These are phyloP conservation scores for Hydnomerulius pinastri DNA, from an alignment of 768 basidiomycete species.

Conservation along the genomic window DNA sequence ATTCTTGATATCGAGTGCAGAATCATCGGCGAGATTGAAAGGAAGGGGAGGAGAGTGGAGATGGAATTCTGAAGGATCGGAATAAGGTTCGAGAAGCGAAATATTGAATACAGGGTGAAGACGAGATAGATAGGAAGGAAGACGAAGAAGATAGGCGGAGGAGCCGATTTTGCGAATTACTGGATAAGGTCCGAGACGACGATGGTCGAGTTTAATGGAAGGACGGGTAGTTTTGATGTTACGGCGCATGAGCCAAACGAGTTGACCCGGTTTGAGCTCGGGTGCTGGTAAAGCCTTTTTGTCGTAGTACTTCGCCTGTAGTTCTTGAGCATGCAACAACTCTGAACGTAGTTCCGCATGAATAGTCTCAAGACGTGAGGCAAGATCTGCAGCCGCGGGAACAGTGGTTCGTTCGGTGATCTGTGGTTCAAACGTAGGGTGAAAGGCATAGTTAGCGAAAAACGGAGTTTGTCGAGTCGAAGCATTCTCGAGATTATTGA, in stretches of 20 bases:
- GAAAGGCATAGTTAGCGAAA: neutral
- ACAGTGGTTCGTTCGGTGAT: constrained; percentile 30
- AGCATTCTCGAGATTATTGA: constrained; percentile 33
- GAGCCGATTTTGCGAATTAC: constrained; percentile 14
- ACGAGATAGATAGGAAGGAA: constrained; percentile 33
- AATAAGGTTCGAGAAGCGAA: constrained; percentile 37
- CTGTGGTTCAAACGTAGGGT: constrained; percentile 22
- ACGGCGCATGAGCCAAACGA: constrained; percentile 38
- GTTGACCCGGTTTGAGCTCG: constrained; percentile 30
- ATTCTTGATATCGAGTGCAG: neutral
- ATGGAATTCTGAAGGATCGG: constrained; percentile 35
- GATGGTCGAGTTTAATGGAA: constrained; percentile 40
- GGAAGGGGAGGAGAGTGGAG: constrained; percentile 20
- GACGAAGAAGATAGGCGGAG: constrained; percentile 27
- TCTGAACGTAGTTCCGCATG: too few species aligned
- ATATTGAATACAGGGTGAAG: constrained; percentile 43
- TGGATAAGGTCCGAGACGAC: constrained; percentile 30
- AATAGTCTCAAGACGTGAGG: constrained; percentile 29
- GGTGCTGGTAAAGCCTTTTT: constrained; percentile 25
- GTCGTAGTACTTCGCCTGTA: constrained; percentile 32
- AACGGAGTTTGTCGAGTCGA: neutral
- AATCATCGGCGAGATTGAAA: neutral
- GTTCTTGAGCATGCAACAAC: constrained; percentile 31
- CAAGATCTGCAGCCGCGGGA: constrained; percentile 34
- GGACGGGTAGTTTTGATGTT: constrained; percentile 45